Conservation (phyloP, 371 early-diverging fungal genomes). For the Coemansia sp. region DNA sequence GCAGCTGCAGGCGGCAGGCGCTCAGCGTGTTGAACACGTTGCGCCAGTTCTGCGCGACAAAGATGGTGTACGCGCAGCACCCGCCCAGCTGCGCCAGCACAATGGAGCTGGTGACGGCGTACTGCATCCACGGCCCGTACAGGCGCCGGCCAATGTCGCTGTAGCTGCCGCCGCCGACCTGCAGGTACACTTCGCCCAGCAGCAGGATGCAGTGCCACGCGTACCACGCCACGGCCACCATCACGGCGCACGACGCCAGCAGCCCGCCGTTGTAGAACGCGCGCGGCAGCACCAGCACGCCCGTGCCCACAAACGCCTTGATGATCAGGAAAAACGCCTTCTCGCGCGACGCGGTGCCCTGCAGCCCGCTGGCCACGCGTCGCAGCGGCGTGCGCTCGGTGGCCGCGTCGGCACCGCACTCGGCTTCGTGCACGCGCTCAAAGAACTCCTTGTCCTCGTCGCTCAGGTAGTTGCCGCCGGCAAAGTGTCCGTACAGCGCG, state of each 20-base stretch:
- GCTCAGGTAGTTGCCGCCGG: conserved; percentile 86
- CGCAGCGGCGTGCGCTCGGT: conserved; percentile 43
- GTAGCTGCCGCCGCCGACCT: conserved; percentile 65
- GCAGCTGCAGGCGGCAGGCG: conserved; percentile 53
- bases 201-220: conserved; percentile 70
- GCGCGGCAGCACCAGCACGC: conserved; percentile 76
- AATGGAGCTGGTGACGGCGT: conserved; percentile 75
- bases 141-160: conserved; percentile 86
- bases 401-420: background rate
- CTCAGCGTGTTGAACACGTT: conserved; percentile 67
- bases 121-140: conserved; percentile 79
- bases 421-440: conserved; percentile 51
- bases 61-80: conserved; percentile 84
- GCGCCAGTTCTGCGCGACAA: conserved; percentile 76
- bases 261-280: conserved; percentile 82
- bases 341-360: conserved; percentile 60
- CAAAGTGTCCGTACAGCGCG: conserved; percentile 92
- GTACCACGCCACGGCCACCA: conserved; percentile 64
- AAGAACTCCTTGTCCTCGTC: conserved; percentile 72
- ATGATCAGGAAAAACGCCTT: conserved; percentile 73
- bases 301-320: conserved; percentile 80
- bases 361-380: conserved; percentile 41
- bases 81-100: conserved; percentile 89
- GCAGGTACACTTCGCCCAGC: conserved; percentile 64
- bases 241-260: conserved; percentile 61